A percentile compares a stretch with the other conserved stretches of the same genome.
Conservation (phyloP, 805 yeast genomes). For the Ogataea zsoltii region DNA sequence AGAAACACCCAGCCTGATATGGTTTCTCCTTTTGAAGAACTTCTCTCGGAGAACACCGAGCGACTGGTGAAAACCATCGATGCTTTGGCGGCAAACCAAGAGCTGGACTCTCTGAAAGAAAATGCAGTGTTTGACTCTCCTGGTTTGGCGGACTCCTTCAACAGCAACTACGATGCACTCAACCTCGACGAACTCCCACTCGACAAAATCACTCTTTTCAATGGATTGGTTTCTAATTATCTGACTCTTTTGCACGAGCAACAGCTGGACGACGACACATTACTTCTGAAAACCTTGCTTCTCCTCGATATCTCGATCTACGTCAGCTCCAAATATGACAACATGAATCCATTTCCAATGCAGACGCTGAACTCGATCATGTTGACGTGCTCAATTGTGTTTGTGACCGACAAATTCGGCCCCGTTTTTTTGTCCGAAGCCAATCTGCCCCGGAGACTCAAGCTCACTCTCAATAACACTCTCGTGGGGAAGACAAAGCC, state of each 20-base stretch:
- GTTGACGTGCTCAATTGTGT: constrained; percentile 21
- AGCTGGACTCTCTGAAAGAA: constrained; percentile 2
- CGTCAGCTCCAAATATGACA: constrained; percentile 12
- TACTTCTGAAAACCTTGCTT: constrained; percentile 12
- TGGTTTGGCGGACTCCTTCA: background rate
- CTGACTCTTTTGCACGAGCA: constrained; percentile 7
- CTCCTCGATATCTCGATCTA: constrained; percentile 27
- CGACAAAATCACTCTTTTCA: constrained; percentile 16
- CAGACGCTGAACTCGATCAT: constrained; percentile 28
- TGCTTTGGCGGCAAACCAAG: background rate
- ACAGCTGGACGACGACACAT: constrained; percentile 3
- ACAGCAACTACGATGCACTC: constrained; percentile 7
- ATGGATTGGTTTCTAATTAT: constrained; percentile 13
- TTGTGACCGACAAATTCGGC: constrained; percentile 24
- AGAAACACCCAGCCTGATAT: background rate
- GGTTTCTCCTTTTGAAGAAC: background rate
- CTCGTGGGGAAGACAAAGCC: constrained; percentile 34
- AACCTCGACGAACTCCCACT: constrained; percentile 12
- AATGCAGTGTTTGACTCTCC: constrained; percentile 5
- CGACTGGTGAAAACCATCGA: constrained; percentile 3
- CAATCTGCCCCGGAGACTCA: constrained; percentile 17
- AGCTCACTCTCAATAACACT: constrained; percentile 26
- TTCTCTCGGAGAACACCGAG: constrained; percentile 1
- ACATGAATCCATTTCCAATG: constrained; percentile 25
- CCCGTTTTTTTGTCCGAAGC: constrained; percentile 19